Percentiles rank a stretch among this genome's conserved stretches.
These are phyloP conservation scores for Coniochaeta hoffmannii DNA, from an alignment of 2,329 filamentous ascomycete species.

Conservation along the genomic window DNA sequence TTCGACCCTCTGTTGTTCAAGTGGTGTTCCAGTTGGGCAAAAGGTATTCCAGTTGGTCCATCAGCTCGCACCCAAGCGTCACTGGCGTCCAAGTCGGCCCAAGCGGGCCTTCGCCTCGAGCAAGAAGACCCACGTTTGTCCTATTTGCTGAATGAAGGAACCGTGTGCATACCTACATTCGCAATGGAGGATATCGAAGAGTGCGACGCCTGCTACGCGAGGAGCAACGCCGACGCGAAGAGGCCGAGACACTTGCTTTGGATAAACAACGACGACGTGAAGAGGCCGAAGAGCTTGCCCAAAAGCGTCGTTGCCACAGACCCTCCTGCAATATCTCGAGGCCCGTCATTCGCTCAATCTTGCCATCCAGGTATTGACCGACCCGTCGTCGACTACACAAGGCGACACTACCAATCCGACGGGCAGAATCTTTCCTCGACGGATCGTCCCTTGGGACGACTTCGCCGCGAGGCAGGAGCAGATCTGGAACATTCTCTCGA, in stretches of 20 bases:
- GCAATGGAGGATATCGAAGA: no score
- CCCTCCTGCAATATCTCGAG: constrained; percentile 22
- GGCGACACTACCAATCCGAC: constrained; percentile 23
- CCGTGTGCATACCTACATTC: no score
- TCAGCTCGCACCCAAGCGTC: no score
- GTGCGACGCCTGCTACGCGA: no score
- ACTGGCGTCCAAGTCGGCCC: no score
- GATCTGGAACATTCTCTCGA: constrained; percentile 21
- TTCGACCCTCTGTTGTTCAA: no score
- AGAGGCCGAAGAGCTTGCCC: constrained; percentile 18
- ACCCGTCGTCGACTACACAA: constrained; percentile 23
- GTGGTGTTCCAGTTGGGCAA: no score
- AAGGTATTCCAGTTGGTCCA: no score
- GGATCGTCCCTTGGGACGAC: constrained; percentile 27
- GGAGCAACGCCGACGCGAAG: no score
- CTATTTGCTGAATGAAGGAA: no score
- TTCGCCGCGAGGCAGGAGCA: constrained; percentile 23
- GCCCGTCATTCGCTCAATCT: constrained; percentile 23
- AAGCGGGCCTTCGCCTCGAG: no score
- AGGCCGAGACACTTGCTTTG: constrained; percentile 16
- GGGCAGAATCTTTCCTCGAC: constrained; percentile 24
- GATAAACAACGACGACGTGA: constrained; percentile 16
- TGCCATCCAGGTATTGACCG: constrained; percentile 22
- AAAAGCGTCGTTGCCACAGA: constrained; percentile 13
- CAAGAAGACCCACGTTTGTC: no score